Percentiles rank a stretch among this genome's conserved stretches.
These are phyloP conservation scores for Dissophora globulifera DNA, from an alignment of 192 early-diverging fungal genomes.

Conservation along the genomic window DNA sequence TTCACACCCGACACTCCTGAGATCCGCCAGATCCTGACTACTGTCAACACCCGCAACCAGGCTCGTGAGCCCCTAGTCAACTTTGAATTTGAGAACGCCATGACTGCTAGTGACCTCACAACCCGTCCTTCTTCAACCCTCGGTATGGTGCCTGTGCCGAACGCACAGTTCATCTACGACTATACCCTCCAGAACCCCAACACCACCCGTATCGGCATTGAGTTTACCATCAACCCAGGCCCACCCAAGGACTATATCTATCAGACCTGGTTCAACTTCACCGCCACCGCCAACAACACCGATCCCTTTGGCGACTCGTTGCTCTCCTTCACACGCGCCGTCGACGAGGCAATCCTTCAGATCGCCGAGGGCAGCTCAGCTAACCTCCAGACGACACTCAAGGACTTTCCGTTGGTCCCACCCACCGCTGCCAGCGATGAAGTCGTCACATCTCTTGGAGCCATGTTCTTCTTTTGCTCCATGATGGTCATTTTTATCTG, in stretches of 20 bases:
- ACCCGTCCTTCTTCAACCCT: constrained; percentile 33
- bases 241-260: constrained; percentile 70
- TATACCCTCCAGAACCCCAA: constrained; percentile 76
- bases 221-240: constrained; percentile 44
- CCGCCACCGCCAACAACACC: constrained; percentile 63
- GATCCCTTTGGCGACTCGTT: constrained; percentile 72
- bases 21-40: constrained; percentile 33
- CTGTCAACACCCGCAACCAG: constrained; percentile 26
- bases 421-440: constrained; percentile 62
- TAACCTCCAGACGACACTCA: constrained; percentile 60
- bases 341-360: constrained; percentile 75
- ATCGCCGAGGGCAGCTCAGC: constrained; percentile 31
- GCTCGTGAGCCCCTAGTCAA: constrained; percentile 34
- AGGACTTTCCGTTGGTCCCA: constrained; percentile 78
- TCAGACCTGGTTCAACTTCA: constrained; percentile 81
- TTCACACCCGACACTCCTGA: constrained; percentile 61
- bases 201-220: constrained; percentile 70
- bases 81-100: constrained; percentile 26
- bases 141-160: constrained; percentile 67
- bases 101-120: constrained; percentile 28
- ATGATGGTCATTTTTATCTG: constrained; percentile 67
- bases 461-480: constrained; percentile 68
- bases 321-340: constrained; percentile 66
- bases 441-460: constrained; percentile 67
- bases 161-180: constrained; percentile 71